Conservation (phyloP, 495 filamentous ascomycete species). For the Ramalina intermedia region DNA sequence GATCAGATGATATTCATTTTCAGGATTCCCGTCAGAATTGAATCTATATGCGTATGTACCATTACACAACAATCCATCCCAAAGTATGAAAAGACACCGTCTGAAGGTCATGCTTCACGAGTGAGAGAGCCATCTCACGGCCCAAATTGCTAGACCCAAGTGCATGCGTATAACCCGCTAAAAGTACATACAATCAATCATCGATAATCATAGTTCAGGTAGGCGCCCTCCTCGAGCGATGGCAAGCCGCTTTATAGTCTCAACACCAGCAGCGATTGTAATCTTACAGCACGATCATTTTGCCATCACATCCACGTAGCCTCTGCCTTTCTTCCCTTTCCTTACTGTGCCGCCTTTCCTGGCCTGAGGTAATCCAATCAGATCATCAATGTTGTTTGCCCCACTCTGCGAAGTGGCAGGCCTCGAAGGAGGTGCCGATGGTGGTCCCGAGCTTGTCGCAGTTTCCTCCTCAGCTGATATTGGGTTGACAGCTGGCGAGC, state of each 20-base stretch:
- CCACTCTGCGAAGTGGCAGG: conserved; percentile 58
- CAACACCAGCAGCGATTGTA: not conserved
- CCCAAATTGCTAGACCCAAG: too few species aligned
- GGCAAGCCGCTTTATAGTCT: not conserved
- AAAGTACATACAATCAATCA: too few species aligned
- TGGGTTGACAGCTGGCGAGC: conserved; percentile 19
- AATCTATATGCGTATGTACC: too few species aligned
- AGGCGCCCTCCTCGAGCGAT: too few species aligned
- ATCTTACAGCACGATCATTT: conserved; percentile 2
- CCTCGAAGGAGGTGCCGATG: conserved; percentile 21
- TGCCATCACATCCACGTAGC: conserved; percentile 91
- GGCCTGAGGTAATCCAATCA: conserved; percentile 53
- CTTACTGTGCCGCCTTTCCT: conserved; percentile 53
- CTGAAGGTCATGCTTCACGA: too few species aligned
- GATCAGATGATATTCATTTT: too few species aligned
- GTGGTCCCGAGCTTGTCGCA: conserved; percentile 10
- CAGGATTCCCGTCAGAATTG: too few species aligned
- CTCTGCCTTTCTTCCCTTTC: conserved; percentile 62
- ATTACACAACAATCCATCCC: too few species aligned
- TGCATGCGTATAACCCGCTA: too few species aligned
- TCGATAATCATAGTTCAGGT: too few species aligned
- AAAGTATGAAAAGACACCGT: too few species aligned
- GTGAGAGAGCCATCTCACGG: too few species aligned
- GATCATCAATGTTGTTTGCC: conserved; percentile 74
- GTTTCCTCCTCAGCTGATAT: not conserved